Evolutionary conservation across 331 rosid genomes (phyloP), one percentile per base, ranked within the genome.

Genomic region (Spiraea crenata): DNA sequence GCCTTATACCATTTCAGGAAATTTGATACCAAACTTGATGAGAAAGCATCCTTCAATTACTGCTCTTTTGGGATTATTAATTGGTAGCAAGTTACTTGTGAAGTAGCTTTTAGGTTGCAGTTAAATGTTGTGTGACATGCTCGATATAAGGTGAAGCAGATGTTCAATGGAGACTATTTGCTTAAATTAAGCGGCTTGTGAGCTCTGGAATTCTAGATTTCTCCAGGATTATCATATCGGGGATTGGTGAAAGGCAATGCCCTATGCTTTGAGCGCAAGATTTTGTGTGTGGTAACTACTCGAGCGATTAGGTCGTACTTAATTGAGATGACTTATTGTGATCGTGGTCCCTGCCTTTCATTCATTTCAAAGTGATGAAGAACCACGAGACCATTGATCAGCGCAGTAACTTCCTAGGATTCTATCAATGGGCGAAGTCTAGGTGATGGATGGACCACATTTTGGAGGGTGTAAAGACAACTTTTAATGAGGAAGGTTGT

Each of bases 381-480:
- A 49, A 41, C 47, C 40, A 64, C 57, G 77, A 77, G 81, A 63
- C 82, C 72, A 59, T 70, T 63, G 67, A 65, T 57, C 75, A 72
- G 73, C 54, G 6, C 70, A 62, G 50, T 9, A 77, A 46, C 56
- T 34, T 31, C 69, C 41, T 17, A 68, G 56, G 73, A 71, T 73
- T 47, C 25, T 74, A 70, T 69, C 57, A 9, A 8, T 60, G 44
- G 50, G 74, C 56, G 16, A 6, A 52, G 48, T 65, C 70, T 58
- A 54, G 71, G 45, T 57, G 76, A 69, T 76, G 31, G 64, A 47
- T 78, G 87, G 82, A 81, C 86, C 85, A 63, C 82, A 25, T 63
- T 65, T 45, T 80, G 52, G 45, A 44, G 66, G 65, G 57, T 6
- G 42, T 62, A 51, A 66, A 70, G 75, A 69, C 46, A 71, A 66